Base-by-base conservation (phyloP, 768 basidiomycete species). In the Termitomyces sp. region DNA sequence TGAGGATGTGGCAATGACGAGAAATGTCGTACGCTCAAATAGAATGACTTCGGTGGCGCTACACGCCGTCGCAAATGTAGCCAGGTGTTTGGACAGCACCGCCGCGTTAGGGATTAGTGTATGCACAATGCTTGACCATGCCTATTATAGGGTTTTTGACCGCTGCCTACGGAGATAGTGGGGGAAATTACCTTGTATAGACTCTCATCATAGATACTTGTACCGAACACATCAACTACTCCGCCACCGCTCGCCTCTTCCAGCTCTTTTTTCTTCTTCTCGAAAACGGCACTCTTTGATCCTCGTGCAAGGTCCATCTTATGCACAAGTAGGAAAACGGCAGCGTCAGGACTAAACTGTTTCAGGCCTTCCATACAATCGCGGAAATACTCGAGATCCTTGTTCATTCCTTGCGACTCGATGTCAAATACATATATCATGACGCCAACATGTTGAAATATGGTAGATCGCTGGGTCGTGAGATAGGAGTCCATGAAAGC, bases 401-500 rank as follows among this genome's bases (percentile, higher is more conserved):
- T 90, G 60, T 70, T 70, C 78, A 85, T 85, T 65, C 95, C 93
- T 40, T 85, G 81, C 41, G 87, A 84, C 62, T 93, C 94, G 53
- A 94, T 88, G 68, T 98, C 97, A 60, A 99, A 98, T 11, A 99
- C 97, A 72, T 99, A 99, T 64, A 99, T 98, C 72, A 98, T 83
- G 55, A 98, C 92, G 26, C 92, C 93, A 54, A 98, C 97, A 65
- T 98, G 91, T 64, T 90, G 85, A 75, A 99, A 99, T 61, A 98
- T 96, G 34, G 89, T 94, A n/a, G 87, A 79, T 57, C 92, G 87
- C 67, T 98, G 93, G 0, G 88, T 83, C 35, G 88, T 87, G 55
- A 99, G 87, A 71, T 98, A 98, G 28, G 90, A 89, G 70, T 98
- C 95, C 86, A 98, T 94, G 77, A 97, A 98, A 14, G 93, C 84